phyloP scores from a whole-genome alignment of 257 asterid genomes.

The Coffea eugenioides region DNA sequence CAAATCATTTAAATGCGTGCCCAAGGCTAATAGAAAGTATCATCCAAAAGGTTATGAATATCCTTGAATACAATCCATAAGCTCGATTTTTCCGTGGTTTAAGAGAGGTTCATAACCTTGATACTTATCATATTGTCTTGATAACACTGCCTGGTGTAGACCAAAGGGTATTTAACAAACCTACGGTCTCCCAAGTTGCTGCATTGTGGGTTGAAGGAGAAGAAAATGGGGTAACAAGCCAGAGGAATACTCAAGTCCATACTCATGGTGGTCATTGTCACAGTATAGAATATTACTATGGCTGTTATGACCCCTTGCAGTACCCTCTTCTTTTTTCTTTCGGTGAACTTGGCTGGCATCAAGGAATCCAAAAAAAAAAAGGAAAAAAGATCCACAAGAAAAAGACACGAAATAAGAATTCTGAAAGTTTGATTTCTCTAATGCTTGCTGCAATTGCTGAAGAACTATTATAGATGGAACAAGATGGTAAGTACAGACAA shows the following conservation, averaged over 20 bases:
- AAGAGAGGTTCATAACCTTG: neutral
- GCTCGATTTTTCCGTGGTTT: neutral
- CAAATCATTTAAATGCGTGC: neutral
- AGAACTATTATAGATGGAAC: neutral
- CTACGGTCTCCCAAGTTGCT: neutral
- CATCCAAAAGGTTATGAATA: no score
- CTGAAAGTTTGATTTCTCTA: no score
- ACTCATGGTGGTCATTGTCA: neutral
- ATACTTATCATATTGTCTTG: neutral
- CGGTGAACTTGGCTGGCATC: neutral
- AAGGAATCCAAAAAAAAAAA: neutral
- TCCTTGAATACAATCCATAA: neutral
- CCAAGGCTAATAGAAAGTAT: neutral
- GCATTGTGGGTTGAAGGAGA: neutral
- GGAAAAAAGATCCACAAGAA: no score
- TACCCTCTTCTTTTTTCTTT: neutral
- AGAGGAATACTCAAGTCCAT: neutral
- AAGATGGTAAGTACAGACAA: neutral
- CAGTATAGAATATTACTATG: neutral
- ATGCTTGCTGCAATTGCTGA: neutral
- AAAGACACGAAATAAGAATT: no score
- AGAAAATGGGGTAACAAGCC: neutral
- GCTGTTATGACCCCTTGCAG: conserved; percentile 1
- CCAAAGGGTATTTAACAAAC: neutral
- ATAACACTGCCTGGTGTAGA: neutral